phyloP scores from a whole-genome alignment of 306 rosid genomes.

The Cicer cuneatum region DNA sequence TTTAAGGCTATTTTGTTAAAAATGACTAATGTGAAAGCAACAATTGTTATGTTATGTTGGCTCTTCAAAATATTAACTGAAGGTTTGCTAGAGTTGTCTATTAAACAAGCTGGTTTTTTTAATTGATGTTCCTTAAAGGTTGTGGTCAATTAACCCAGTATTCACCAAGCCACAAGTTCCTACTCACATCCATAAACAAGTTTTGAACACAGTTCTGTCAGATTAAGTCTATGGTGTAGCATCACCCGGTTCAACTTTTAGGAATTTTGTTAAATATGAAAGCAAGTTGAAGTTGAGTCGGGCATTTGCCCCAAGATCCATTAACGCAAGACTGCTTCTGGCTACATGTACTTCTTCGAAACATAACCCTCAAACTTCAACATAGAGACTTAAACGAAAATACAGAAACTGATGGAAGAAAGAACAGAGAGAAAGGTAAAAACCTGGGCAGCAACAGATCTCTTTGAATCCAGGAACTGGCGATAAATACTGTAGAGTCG shows the following conservation, averaged over 20 bases:
- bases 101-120: constrained; percentile 6
- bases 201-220: constrained; percentile 3
- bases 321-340: neutral
- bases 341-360: neutral
- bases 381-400: constrained; percentile 11
- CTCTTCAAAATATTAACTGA: constrained; percentile 22
- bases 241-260: constrained; percentile 21
- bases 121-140: neutral
- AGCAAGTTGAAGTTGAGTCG: constrained; percentile 14
- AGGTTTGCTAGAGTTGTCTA: constrained; percentile 25
- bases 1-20: constrained; percentile 7
- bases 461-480: constrained; percentile 84
- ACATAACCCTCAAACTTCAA: constrained; percentile 7
- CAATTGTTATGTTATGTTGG: constrained; percentile 1
- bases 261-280: constrained; percentile 9
- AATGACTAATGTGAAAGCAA: constrained; percentile 3
- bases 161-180: constrained; percentile 19
- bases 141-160: constrained; percentile 17
- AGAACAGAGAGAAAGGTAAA: constrained; percentile 38
- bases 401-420: neutral
- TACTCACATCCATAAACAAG: neutral
- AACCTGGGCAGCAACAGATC: constrained; percentile 86
- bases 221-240: constrained; percentile 17
- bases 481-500: constrained; percentile 71
- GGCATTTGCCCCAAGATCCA: constrained; percentile 22